Evolutionary conservation across 306 rosid species (phyloP), one percentile per base, ranked within the genome.

Genomic region (Abrus precatorius): DNA sequence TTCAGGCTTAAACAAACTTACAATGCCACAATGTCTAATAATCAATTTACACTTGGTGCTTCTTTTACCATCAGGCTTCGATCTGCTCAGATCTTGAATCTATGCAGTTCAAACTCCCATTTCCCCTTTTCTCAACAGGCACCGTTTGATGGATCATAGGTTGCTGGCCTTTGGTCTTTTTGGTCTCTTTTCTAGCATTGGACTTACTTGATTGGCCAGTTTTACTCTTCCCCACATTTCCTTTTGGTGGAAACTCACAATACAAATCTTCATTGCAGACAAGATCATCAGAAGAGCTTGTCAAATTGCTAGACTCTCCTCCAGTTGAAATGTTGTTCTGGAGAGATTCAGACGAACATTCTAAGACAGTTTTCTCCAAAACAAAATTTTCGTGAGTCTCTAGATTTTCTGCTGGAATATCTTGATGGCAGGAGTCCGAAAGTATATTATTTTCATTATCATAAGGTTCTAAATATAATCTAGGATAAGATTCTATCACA

Each of bases 11-110:
- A 76, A 86, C 85, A 84, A 85, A 87, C 87, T 80, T 66, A 61
- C 80, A 81, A 67, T 33, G 54, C 56, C 73, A 78, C 60, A 74
- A 9, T 64, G 81, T 60, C 73, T 83, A 56, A 68, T 62, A 79
- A 78, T 75, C 89, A 82, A 81, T 84, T 85, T 84, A 78, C 80
- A 85, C 12, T 49, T 27, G 36, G n/a, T 77, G 79, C 68, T 83
- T 76, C 69, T 81, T 83, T 90, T 78, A 92, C 40, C 90, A 81
- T 93, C 95, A 91, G 2, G 97, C 90, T 86, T 91, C 91, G 6
- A 85, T 85, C 63, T 87, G 75, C 84, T 92, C 92, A 7, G 56
- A 79, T 87, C 80, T 86, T 63, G 91, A 88, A 72, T 85, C 87
- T 20, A 77, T 76, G 72, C 62, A 61, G 43, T 89, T 89, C 77